Evolutionary conservation across 192 early-diverging fungal genomes (phyloP).

Genomic region (Neocallimastix lanati): DNA sequence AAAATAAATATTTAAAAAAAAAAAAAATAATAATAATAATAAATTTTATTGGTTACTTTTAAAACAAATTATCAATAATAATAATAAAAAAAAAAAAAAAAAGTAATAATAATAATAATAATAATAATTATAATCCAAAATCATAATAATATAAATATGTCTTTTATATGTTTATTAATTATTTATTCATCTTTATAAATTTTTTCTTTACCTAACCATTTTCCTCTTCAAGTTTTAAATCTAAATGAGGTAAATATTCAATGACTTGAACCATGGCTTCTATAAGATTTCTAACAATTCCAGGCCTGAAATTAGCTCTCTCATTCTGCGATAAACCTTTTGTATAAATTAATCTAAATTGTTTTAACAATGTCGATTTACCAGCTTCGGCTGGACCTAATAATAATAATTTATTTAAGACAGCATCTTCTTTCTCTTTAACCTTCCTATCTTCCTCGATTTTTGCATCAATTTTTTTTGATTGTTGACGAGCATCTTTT

Average conservation of each 20-base stretch:
- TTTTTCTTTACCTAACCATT: neutral
- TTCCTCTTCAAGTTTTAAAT: neutral
- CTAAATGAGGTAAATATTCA: neutral
- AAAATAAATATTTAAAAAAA: no score
- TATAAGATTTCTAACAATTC: neutral
- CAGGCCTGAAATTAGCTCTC: neutral
- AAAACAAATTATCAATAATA: no score
- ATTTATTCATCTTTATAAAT: no score
- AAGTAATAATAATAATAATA: no score
- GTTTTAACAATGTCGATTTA: slow-evolving; percentile 1
- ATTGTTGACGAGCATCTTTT: neutral
- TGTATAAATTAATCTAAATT: neutral
- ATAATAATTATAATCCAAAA: no score
- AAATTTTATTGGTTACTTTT: no score
- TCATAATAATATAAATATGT: no score
- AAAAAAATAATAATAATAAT: no score
- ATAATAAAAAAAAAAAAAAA: no score
- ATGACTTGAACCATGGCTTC: neutral
- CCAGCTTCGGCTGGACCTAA: slow-evolving; percentile 2
- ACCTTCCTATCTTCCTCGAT: neutral
- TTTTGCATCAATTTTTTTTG: neutral
- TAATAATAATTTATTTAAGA: neutral
- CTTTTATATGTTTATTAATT: no score
- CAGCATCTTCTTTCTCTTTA: neutral
- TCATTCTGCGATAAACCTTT: neutral